Percentiles rank a stretch among this genome's conserved stretches.
Evolutionary conservation across 176 grass and related monocot species (phyloP).

Genomic region (Lolium multiflorum): DNA sequence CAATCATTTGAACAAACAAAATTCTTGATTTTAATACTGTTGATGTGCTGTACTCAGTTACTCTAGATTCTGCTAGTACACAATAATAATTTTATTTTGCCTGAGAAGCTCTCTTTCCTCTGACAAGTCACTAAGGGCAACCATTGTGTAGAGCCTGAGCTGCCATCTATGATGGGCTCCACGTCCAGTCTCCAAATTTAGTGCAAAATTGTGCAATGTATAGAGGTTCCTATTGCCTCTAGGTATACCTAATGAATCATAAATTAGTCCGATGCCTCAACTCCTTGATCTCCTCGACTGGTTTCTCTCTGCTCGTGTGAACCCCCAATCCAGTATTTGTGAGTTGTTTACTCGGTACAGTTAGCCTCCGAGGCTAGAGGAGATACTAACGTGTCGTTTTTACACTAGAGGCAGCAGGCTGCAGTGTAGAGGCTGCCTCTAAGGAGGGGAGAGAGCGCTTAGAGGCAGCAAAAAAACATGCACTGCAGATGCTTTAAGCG

Average conservation of each 20-base stretch:
- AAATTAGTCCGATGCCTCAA: background rate
- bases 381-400: background rate
- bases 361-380: background rate
- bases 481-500: background rate
- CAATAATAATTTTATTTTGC: constrained; percentile 19
- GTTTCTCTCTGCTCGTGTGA: background rate
- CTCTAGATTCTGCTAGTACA: background rate
- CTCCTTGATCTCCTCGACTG: background rate
- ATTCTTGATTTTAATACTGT: background rate
- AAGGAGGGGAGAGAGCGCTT: background rate
- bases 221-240: background rate
- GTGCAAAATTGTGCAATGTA: background rate
- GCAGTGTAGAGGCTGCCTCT: background rate
- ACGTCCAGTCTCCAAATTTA: background rate
- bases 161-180: background rate
- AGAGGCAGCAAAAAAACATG: background rate
- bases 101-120: background rate
- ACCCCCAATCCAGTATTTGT: background rate
- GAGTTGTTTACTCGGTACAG: background rate
- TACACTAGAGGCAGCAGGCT: background rate
- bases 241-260: background rate
- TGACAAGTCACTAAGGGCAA: constrained; percentile 3
- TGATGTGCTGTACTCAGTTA: background rate
- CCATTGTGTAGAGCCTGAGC: background rate
- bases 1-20: background rate